Evolutionary conservation across 306 rosid genomes (phyloP).

Genomic region (Medicago ruthenica): DNA sequence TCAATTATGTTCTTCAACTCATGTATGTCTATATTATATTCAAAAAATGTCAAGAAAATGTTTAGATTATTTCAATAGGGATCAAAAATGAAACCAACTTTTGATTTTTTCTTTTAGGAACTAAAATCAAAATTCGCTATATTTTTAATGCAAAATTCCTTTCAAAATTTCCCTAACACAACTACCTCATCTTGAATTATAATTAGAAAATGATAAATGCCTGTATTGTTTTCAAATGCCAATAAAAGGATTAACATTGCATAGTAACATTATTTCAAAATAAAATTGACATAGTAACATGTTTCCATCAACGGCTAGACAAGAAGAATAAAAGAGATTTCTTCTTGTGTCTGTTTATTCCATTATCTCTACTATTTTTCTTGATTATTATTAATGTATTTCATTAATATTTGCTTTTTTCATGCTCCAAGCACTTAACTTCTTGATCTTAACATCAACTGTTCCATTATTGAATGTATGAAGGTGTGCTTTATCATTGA

Average conservation of each 20-base stretch:
- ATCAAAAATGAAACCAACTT: no score
- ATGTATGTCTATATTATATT: no score
- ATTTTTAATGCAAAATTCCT: no score
- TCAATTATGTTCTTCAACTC: no score
- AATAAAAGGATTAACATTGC: neutral
- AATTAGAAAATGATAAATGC: neutral
- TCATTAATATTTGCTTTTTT: conserved; percentile 39
- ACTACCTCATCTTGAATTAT: no score
- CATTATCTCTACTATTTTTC: neutral
- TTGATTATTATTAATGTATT: conserved; percentile 2
- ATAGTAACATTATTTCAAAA: no score
- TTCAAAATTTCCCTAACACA: no score
- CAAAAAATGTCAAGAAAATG: no score
- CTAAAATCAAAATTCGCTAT: no score
- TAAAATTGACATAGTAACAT: neutral
- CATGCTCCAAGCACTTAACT: conserved; percentile 48
- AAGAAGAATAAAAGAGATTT: neutral
- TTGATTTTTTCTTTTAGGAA: no score
- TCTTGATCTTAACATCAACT: conserved; percentile 42
- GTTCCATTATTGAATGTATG: conserved; percentile 63
- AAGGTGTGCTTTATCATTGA: conserved; percentile 52
- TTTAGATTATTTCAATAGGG: no score
- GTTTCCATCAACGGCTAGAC: neutral
- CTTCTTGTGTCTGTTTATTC: conserved; percentile 21
- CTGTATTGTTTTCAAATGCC: conserved; percentile 9